Conservation (phyloP, 1,139 yeast genomes). For the Blastobotrys buckinghamii region DNA sequence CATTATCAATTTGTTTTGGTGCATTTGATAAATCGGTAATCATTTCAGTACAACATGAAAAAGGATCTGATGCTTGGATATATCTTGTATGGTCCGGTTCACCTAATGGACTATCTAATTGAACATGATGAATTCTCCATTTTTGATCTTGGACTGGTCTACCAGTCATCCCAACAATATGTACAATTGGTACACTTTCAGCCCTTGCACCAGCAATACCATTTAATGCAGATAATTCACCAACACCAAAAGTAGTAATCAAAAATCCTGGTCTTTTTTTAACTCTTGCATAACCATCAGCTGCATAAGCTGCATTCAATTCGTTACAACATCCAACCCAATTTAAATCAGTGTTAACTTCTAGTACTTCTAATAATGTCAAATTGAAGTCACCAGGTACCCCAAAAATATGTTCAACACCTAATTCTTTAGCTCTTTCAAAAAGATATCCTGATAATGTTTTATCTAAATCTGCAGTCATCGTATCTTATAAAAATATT, state of each 20-base stretch:
- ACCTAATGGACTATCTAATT: conserved; percentile 42
- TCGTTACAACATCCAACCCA: conserved; percentile 46
- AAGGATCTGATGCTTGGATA: conserved; percentile 52
- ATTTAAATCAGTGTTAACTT: conserved; percentile 37
- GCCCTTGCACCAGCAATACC: conserved; percentile 68
- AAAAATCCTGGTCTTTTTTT: conserved; percentile 55
- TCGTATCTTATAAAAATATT: neutral
- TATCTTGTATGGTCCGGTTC: conserved; percentile 58
- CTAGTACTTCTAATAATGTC: conserved; percentile 51
- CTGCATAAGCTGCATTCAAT: conserved; percentile 53
- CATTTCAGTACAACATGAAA: conserved; percentile 55
- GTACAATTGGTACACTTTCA: conserved; percentile 57
- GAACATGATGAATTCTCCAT: conserved; percentile 56
- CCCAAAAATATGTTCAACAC: conserved; percentile 64
- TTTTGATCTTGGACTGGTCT: conserved; percentile 38
- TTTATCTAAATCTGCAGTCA: conserved; percentile 13
- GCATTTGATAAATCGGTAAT: conserved; percentile 46
- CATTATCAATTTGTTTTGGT: conserved; percentile 57
- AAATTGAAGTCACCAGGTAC: conserved; percentile 74
- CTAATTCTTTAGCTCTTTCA: conserved; percentile 51
- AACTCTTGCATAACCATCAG: conserved; percentile 63
- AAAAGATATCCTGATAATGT: conserved; percentile 54
- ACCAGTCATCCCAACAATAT: conserved; percentile 69
- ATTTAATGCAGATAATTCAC: conserved; percentile 63
- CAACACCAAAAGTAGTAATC: conserved; percentile 67